Evolutionary conservation across 805 yeast genomes (phyloP).

Genomic region (Zygoascus ofunaensis): DNA sequence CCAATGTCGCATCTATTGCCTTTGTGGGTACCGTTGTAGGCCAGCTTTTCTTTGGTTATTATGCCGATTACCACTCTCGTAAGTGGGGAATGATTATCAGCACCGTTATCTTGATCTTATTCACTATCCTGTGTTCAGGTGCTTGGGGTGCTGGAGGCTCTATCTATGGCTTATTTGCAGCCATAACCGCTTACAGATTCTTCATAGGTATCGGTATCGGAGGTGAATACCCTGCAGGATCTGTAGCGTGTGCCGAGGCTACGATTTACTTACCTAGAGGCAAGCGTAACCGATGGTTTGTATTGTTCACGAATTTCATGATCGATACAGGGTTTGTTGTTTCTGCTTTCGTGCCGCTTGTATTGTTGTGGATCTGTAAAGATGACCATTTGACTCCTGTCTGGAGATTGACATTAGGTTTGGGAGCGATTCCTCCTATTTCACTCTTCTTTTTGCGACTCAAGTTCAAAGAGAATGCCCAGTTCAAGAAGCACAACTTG

Average conservation of each 20-base stretch:
- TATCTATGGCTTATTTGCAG: constrained; percentile 70
- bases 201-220: constrained; percentile 89
- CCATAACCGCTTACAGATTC: constrained; percentile 75
- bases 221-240: constrained; percentile 89
- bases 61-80: constrained; percentile 74
- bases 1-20: constrained; percentile 78
- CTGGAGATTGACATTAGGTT: constrained; percentile 85
- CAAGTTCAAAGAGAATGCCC: constrained; percentile 63
- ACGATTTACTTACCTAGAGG: constrained; percentile 72
- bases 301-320: constrained; percentile 81
- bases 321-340: constrained; percentile 82
- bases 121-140: constrained; percentile 72
- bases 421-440: constrained; percentile 84
- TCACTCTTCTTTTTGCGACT: constrained; percentile 69
- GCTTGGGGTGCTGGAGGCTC: constrained; percentile 75
- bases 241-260: constrained; percentile 90
- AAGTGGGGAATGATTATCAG: constrained; percentile 77
- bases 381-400: constrained; percentile 63
- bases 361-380: constrained; percentile 74
- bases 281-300: constrained; percentile 77
- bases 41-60: constrained; percentile 67
- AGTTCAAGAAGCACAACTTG: constrained; percentile 62
- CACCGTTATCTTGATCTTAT: constrained; percentile 62
- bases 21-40: constrained; percentile 91
- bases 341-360: constrained; percentile 78